Percentiles rank a stretch among this genome's conserved stretches.
Conservation (phyloP, 768 basidiomycete species). For the Ramaria rubella region DNA sequence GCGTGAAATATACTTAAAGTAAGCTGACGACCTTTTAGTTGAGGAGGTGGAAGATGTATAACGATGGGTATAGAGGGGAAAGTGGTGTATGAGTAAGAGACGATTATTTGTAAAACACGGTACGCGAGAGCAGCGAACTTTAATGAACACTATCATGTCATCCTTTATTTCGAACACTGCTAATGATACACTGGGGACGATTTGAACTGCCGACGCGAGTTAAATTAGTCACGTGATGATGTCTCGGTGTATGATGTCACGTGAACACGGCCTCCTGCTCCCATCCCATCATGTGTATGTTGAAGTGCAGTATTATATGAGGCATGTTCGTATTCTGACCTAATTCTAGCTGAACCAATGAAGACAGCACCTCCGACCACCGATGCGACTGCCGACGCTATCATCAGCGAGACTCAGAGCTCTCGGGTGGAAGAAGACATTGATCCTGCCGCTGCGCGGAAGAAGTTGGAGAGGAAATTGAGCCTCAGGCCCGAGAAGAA, state of each 20-base stretch:
- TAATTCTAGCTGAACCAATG: neutral
- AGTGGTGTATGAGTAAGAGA: too few relatives aligned
- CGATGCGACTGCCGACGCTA: neutral
- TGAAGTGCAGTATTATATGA: neutral
- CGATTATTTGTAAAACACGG: too few relatives aligned
- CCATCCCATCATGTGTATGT: neutral
- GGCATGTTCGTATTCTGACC: neutral
- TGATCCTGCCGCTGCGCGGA: conserved; percentile 1
- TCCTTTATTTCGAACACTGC: too few relatives aligned
- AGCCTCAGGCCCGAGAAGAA: conserved; percentile 49
- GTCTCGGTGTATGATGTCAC: neutral
- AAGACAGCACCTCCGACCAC: neutral
- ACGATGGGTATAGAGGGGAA: too few relatives aligned
- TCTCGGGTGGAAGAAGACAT: neutral
- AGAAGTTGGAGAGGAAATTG: conserved; percentile 49
- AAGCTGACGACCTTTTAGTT: too few relatives aligned
- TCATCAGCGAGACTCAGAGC: neutral
- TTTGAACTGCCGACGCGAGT: too few relatives aligned
- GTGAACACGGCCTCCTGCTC: neutral
- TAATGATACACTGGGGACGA: too few relatives aligned
- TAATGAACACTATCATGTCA: too few relatives aligned
- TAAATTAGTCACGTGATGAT: neutral
- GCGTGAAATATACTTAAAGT: too few relatives aligned
- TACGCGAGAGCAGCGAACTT: too few relatives aligned
- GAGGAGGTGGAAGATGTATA: too few relatives aligned